Evolutionary conservation across 352 stramenopile species (phyloP).

Genomic region (Globisporangium nagaii): DNA sequence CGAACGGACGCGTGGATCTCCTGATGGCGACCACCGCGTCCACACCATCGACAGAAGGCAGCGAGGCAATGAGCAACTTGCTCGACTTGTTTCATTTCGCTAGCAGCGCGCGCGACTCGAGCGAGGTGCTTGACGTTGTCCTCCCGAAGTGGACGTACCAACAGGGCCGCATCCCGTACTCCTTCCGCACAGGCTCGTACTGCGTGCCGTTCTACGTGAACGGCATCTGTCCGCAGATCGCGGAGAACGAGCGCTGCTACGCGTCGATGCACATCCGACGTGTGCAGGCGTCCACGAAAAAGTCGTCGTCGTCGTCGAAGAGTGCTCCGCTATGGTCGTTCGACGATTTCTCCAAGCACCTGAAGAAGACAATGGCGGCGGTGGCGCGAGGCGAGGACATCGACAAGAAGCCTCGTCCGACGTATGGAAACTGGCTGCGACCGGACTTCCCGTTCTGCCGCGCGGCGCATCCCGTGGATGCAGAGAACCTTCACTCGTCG

Average conservation of each 20-base stretch:
- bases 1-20: conserved; percentile 7
- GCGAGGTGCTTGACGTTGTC: conserved; percentile 8
- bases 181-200: conserved; percentile 45
- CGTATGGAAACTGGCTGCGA: conserved; percentile 4
- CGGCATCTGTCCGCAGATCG: conserved; percentile 29
- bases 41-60: background rate
- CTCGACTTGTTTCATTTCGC: conserved; percentile 7
- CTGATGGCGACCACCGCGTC: background rate
- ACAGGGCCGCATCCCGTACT: conserved; percentile 45
- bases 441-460: conserved; percentile 40
- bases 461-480: conserved; percentile 9
- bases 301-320: too few relatives aligned
- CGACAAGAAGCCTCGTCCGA: background rate
- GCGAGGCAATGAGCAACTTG: background rate
- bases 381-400: too few relatives aligned
- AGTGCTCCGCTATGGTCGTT: conserved; percentile 34
- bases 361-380: conserved; percentile 19
- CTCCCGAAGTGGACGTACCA: conserved; percentile 43
- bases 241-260: conserved; percentile 28
- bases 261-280: conserved; percentile 36
- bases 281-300: too few relatives aligned
- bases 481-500: conserved; percentile 12
- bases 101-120: background rate
- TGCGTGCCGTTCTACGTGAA: conserved; percentile 45
- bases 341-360: conserved; percentile 31